Evolutionary conservation across 2,329 filamentous ascomycete species (phyloP).

Genomic region (Chaetomiaceae sp.): DNA sequence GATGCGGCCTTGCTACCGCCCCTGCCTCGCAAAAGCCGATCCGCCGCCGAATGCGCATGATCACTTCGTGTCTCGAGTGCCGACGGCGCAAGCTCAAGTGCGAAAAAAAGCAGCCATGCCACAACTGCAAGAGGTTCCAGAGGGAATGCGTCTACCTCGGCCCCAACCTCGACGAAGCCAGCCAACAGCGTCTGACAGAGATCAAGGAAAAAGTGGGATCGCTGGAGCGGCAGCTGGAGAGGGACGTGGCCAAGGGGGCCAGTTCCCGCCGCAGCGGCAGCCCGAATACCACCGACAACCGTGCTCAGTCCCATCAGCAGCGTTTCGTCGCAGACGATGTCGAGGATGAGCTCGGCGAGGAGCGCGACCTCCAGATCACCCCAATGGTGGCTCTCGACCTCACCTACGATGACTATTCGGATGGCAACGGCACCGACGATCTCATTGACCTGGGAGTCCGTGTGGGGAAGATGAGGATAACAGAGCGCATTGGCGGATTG

Average conservation of each 20-base stretch:
- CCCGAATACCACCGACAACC: constrained; percentile 29
- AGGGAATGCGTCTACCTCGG: constrained; percentile 61
- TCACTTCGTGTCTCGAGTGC: constrained; percentile 66
- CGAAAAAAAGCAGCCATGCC: constrained; percentile 68
- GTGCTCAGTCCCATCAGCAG: neutral
- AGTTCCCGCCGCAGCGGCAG: constrained; percentile 10
- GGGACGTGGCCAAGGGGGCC: constrained; percentile 55
- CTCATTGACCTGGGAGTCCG: constrained; percentile 68
- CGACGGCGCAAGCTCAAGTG: constrained; percentile 74
- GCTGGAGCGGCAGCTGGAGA: constrained; percentile 64
- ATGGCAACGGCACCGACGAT: constrained; percentile 47
- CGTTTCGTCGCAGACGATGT: constrained; percentile 45
- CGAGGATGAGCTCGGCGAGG: constrained; percentile 35
- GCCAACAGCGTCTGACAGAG: constrained; percentile 66
- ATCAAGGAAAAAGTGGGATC: constrained; percentile 76
- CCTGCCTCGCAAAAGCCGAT: constrained; percentile 39
- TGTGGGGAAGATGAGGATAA: constrained; percentile 68
- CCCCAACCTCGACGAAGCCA: constrained; percentile 62
- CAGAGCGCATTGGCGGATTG: constrained; percentile 68
- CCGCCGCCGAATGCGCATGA: constrained; percentile 59
- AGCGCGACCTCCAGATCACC: constrained; percentile 54
- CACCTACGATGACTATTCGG: constrained; percentile 62
- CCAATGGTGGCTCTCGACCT: constrained; percentile 61
- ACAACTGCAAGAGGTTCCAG: constrained; percentile 56
- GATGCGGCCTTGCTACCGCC: neutral